These are phyloP conservation scores for Zychaea mexicana DNA, from an alignment of 371 early-diverging fungal genomes.

Conservation along the genomic window DNA sequence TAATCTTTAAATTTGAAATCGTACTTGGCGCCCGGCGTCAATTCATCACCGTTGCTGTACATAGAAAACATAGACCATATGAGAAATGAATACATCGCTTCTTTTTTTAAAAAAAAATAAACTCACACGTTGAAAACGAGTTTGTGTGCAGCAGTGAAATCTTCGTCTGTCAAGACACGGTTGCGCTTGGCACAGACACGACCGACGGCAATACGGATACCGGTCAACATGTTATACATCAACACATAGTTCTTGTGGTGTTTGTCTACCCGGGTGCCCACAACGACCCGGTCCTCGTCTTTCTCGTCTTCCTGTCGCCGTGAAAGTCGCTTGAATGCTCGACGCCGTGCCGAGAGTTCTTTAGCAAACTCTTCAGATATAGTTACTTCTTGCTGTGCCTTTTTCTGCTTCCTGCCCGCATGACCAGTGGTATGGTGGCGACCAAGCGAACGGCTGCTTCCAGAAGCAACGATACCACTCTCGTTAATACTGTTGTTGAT, in stretches of 20 bases:
- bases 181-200: slow-evolving; percentile 86
- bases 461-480: background rate
- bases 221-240: slow-evolving; percentile 99
- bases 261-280: slow-evolving; percentile 70
- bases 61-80: background rate
- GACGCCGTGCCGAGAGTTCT: slow-evolving; percentile 37
- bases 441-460: slow-evolving; percentile 14
- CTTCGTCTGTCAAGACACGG: slow-evolving; percentile 70
- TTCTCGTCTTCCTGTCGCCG: slow-evolving; percentile 20
- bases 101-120: background rate
- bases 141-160: slow-evolving; percentile 90
- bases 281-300: slow-evolving; percentile 56
- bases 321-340: slow-evolving; percentile 44
- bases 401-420: slow-evolving; percentile 26
- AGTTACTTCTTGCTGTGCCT: slow-evolving; percentile 25
- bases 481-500: slow-evolving; percentile 3
- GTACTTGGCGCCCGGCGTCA: slow-evolving; percentile 92
- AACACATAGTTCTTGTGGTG: slow-evolving; percentile 78
- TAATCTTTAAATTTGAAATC: slow-evolving; percentile 99
- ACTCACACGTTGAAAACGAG: slow-evolving; percentile 89
- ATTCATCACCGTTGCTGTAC: slow-evolving; percentile 85
- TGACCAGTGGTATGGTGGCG: slow-evolving; percentile 50
- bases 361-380: slow-evolving; percentile 48
- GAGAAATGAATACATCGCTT: background rate
- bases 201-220: slow-evolving; percentile 79